Percentiles rank a stretch among this genome's conserved stretches.
Evolutionary conservation across 257 asterid species (phyloP).

Genomic region (Lycium ferocissimum): DNA sequence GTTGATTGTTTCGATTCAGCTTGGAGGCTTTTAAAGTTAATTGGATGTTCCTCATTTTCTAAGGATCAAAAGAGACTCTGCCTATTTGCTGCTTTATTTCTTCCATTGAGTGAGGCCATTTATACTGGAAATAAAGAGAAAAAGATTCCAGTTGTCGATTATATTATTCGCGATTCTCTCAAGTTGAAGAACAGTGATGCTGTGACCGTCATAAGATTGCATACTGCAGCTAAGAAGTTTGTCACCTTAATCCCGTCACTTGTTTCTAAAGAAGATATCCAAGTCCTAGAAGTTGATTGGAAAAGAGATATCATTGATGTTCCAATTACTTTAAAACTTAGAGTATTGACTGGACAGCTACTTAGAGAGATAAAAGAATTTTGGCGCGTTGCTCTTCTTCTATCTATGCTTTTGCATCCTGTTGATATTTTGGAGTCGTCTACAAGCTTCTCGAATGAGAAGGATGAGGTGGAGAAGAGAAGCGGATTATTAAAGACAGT

Average conservation of each 20-base stretch:
- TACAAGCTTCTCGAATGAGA: constrained; percentile 31
- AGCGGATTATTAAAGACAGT: constrained; percentile 47
- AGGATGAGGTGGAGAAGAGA: constrained; percentile 50
- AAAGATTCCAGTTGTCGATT: constrained; percentile 56
- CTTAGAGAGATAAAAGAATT: constrained; percentile 77
- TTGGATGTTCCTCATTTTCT: constrained; percentile 57
- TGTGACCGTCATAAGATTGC: constrained; percentile 65
- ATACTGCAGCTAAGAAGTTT: constrained; percentile 58
- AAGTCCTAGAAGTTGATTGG: constrained; percentile 58
- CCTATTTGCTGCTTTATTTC: constrained; percentile 75
- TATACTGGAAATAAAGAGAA: constrained; percentile 69
- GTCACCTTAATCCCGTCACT: constrained; percentile 66
- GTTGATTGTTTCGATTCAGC: constrained; percentile 70
- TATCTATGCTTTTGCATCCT: constrained; percentile 60
- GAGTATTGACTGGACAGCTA: constrained; percentile 70
- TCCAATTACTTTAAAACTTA: constrained; percentile 57
- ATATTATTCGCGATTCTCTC: constrained; percentile 70
- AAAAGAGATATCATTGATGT: constrained; percentile 57
- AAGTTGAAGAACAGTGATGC: constrained; percentile 77
- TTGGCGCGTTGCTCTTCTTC: constrained; percentile 71
- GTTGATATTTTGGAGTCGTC: not conserved
- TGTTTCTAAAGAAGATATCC: constrained; percentile 40
- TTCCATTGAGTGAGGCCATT: constrained; percentile 61
- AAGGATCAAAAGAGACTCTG: constrained; percentile 71
- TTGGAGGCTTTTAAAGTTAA: constrained; percentile 62